These are phyloP conservation scores for Colletotrichum cuscutae DNA, from an alignment of 2,329 filamentous ascomycete species.

Conservation along the genomic window DNA sequence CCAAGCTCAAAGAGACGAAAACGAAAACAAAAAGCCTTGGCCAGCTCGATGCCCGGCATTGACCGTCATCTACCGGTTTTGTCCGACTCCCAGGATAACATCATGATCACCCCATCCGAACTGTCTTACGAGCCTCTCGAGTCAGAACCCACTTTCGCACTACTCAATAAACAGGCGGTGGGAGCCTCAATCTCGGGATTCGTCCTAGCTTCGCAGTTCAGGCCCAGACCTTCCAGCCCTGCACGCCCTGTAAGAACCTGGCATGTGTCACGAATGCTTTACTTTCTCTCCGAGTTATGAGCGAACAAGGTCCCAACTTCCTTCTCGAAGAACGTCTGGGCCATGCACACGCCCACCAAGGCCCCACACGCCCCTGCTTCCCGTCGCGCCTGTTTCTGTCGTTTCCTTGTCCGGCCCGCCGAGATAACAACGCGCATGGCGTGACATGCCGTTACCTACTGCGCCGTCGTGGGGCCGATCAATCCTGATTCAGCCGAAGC, in stretches of 20 bases:
- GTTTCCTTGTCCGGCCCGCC: slow-evolving; percentile 10
- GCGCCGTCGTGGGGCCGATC: background rate
- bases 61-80: slow-evolving; percentile 8
- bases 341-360: background rate
- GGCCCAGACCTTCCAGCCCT: background rate
- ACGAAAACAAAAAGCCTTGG: background rate
- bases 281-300: slow-evolving; percentile 25
- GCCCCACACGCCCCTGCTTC: slow-evolving; percentile 11
- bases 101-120: slow-evolving; percentile 31
- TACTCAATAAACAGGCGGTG: slow-evolving; percentile 11
- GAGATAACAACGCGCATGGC: slow-evolving; percentile 21
- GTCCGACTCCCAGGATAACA: slow-evolving; percentile 21
- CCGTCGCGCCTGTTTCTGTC: background rate
- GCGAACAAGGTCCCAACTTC: background rate
- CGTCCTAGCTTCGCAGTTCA: slow-evolving; percentile 8
- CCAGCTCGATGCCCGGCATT: slow-evolving; percentile 1
- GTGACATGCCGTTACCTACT: slow-evolving; percentile 16
- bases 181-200: slow-evolving; percentile 28
- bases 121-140: slow-evolving; percentile 29
- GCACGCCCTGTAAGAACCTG: background rate
- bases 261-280: background rate
- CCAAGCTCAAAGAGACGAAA: background rate
- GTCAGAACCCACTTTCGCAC: slow-evolving; percentile 25
- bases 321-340: background rate
- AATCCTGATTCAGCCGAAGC: background rate